Percentiles rank a stretch among this genome's conserved stretches.
Conservation (phyloP, 108 stramenopile genomes). For the Aurantiochytrium sp. region DNA sequence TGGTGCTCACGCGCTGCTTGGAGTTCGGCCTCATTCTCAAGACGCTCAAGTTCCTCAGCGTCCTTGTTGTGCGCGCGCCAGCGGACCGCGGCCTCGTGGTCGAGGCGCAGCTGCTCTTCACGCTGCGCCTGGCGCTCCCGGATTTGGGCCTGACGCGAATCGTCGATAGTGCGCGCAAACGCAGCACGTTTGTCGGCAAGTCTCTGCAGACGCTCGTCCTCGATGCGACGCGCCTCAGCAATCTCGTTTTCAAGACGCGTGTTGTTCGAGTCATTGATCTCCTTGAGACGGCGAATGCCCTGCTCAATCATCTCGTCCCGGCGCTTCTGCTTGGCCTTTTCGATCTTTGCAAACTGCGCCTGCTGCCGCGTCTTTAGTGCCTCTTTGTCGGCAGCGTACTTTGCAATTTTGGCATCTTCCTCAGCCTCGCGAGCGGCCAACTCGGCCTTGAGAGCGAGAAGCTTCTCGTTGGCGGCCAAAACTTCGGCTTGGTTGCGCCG, state of each 20-base stretch:
- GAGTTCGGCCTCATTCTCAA: background rate
- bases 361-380: background rate
- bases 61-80: background rate
- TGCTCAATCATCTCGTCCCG: conserved; percentile 15
- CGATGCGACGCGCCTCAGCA: background rate
- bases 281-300: background rate
- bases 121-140: background rate
- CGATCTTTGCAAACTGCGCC: conserved; percentile 15
- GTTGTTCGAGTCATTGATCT: background rate
- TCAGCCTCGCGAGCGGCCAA: background rate
- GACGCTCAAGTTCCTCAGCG: background rate
- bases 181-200: conserved; percentile 14
- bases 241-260: background rate
- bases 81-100: background rate
- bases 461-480: background rate
- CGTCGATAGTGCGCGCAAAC: background rate
- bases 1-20: background rate
- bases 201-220: background rate
- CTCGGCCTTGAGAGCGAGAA: background rate
- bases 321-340: background rate
- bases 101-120: background rate
- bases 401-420: conserved; percentile 2
- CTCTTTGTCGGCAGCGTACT: background rate
- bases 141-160: background rate
- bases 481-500: background rate